Base-by-base conservation (phyloP, 192 early-diverging fungal genomes). In the Coemansia javaensis region DNA sequence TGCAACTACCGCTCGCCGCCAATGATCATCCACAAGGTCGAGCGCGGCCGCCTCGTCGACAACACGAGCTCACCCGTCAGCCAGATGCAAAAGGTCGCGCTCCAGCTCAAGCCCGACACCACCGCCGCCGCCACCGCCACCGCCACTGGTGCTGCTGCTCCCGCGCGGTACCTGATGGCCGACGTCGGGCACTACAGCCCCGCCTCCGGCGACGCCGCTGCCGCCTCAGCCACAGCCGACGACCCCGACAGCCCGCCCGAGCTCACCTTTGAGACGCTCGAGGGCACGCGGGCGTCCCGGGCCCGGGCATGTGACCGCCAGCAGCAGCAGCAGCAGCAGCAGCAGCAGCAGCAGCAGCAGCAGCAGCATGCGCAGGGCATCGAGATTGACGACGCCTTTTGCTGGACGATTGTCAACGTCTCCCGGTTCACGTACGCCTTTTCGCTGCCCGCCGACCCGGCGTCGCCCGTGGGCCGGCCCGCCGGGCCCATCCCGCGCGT, bases 351-450 rank as follows among this genome's bases (percentile, higher is more conserved):
- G n/a, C n/a, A n/a, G n/a, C n/a, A n/a, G n/a, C n/a, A n/a, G n/a
- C n/a, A n/a, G n/a, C n/a, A n/a, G n/a, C n/a, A n/a, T n/a, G n/a
- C n/a, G n/a, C n/a, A n/a, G 6, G 53, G 48, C 4, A 63, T 72
- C 44, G 75, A 76, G 53, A 74, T 86, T 12, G 86, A 88, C 59
- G 88, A 90, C 49, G 85, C 82, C 53, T 68, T 90, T 38, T 90
- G 88, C 75, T 90, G 88, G 88, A 90, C 88, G 3, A 87, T 90
- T 40, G 88, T 90, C 41, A 84, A 85, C 31, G 85, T 90, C 53
- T 76, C 82, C 40, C 79, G 73, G 46, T 84, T 68, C 54, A 60
- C 58, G 13, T 59, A 66, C 36, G 63, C 48, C 0, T 58, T 54
- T 41, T 56, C 72, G 4, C 31, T 64, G 9, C 63, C 65, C 22